These are phyloP conservation scores for Rhododendron mucronatum DNA, from an alignment of 148 eudicot genomes.

Conservation along the genomic window DNA sequence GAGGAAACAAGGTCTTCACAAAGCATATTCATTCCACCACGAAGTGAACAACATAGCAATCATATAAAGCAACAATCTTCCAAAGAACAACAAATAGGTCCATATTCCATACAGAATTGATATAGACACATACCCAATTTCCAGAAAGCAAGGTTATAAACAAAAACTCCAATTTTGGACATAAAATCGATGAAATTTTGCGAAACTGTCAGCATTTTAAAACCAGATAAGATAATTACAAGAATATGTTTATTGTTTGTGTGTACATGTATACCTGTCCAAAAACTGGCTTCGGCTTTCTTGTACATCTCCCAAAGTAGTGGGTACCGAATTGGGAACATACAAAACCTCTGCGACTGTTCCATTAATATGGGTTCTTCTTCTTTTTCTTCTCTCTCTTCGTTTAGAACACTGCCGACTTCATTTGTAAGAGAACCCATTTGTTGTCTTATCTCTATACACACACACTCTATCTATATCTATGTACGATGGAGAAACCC, in stretches of 20 bases:
- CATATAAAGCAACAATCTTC: not conserved
- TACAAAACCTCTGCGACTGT: constrained; percentile 54
- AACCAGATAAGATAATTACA: not conserved
- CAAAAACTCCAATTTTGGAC: not conserved
- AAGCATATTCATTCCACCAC: not conserved
- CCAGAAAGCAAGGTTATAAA: not conserved
- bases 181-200: not conserved
- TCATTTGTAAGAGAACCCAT: constrained; percentile 41
- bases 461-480: not conserved
- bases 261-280: constrained; percentile 47
- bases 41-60: not conserved
- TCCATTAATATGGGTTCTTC: constrained; percentile 54
- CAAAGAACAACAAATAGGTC: not conserved
- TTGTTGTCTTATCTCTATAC: not conserved
- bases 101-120: not conserved
- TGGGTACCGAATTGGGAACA: constrained; percentile 66
- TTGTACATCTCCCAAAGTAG: constrained; percentile 88
- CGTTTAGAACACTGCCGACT: constrained; percentile 7
- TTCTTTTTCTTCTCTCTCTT: constrained; percentile 25
- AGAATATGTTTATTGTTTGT: not conserved
- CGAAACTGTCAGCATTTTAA: not conserved
- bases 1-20: not conserved
- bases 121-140: constrained; percentile 4
- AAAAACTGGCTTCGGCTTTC: constrained; percentile 67
- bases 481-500: constrained; percentile 3